Percentiles rank a stretch among this genome's conserved stretches.
Conservation (phyloP, 108 stramenopile genomes). For the Fistulifera pelliculosa region DNA sequence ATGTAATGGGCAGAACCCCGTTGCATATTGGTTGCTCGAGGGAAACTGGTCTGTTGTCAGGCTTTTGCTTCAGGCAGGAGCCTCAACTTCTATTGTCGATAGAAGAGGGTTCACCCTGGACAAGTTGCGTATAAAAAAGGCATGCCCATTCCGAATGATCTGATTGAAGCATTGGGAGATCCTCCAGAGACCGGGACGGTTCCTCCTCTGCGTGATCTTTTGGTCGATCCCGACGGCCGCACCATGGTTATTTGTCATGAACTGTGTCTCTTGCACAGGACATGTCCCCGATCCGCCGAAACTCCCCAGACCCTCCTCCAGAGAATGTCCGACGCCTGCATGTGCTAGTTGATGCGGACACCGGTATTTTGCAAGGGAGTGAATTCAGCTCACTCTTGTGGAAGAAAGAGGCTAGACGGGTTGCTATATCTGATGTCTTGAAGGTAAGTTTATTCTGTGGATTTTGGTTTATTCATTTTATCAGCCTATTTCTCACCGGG, state of each 20-base stretch:
- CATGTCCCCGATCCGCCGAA: slow-evolving; percentile 80
- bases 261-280: slow-evolving; percentile 67
- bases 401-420: slow-evolving; percentile 66
- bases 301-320: slow-evolving; percentile 59
- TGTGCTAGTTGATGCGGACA: slow-evolving; percentile 68
- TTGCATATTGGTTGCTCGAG: slow-evolving; percentile 67
- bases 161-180: slow-evolving; percentile 43
- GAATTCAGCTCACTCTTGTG: slow-evolving; percentile 63
- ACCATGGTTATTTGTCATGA: slow-evolving; percentile 76
- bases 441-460: slow-evolving; percentile 36
- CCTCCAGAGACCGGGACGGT: slow-evolving; percentile 29
- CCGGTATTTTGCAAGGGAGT: slow-evolving; percentile 65
- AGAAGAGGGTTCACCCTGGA: slow-evolving; percentile 73
- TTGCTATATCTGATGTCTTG: slow-evolving; percentile 73
- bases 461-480: background rate
- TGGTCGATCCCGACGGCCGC: slow-evolving; percentile 70
- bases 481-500: slow-evolving; percentile 1
- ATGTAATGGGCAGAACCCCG: slow-evolving; percentile 72
- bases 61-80: slow-evolving; percentile 56
- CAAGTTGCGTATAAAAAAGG: slow-evolving; percentile 71
- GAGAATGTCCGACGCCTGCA: slow-evolving; percentile 80
- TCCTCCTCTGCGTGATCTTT: slow-evolving; percentile 61
- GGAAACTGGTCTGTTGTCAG: slow-evolving; percentile 80
- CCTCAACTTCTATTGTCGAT: slow-evolving; percentile 47
- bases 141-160: slow-evolving; percentile 74